Evolutionary conservation across 2,329 filamentous ascomycete species (phyloP), one percentile per base, ranked within the genome.

Genomic region (Stenocarpella maydis): DNA sequence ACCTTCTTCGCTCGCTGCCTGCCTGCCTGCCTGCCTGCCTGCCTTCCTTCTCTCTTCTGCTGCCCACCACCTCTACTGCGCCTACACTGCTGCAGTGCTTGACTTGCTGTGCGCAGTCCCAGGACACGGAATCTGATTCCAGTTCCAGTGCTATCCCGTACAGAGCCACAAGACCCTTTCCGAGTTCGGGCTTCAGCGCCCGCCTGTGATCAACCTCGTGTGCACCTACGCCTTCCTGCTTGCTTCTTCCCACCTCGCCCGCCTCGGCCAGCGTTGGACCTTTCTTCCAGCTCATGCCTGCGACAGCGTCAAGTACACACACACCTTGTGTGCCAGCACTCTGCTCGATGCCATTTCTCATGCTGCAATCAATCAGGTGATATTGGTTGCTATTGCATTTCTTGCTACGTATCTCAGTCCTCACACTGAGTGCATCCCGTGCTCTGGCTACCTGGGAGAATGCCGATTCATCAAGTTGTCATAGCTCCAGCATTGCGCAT

Each of bases 111-210:
- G 55, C 19, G 10, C 41, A 21, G 43, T 3, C 17, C 58, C 14
- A 10, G 19, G 28, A 26, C 37, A 43, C 58, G 34, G 58, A 21
- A 12, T 49, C 43, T 43, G 28, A 7, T 63, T 34, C 43, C 28
- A 17, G 24, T 49, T 49, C 28, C 43, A 49, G 31, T 34, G 39
- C 39, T 47, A 19, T 26, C 17, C 55, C n/a, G 17, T n/a, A 39
- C 45, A 12, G 55, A 47, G 15, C 8, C 31, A 4, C 31, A 12
- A 21, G 17, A n/a, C n/a, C 19, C 12, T 41, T 28, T 55, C 64
- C 64, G 50, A 66, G n/a, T 31, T 58, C 65, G 52, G 41, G 65
- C 52, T 45, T 28, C 34, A 66, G 61, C 49, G 49, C 61, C 60
- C 52, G n/a, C 37, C 52, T 58, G 50, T 24, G 15, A 55, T 55